These are phyloP conservation scores for Tylopilus sp. DNA, from an alignment of 768 basidiomycete genomes.

Conservation along the genomic window DNA sequence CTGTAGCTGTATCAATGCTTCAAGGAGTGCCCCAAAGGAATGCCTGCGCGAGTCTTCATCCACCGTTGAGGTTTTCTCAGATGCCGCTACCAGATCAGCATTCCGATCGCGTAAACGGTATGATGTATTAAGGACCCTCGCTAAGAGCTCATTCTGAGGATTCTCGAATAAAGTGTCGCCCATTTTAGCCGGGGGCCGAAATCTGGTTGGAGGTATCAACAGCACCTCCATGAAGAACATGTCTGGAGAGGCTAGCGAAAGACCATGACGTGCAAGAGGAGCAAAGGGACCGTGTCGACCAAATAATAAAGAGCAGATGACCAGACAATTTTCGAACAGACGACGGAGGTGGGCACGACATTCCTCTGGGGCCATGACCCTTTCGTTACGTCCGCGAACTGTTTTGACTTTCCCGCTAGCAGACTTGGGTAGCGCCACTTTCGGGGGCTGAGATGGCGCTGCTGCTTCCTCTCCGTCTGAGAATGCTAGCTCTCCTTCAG, in stretches of 20 bases:
- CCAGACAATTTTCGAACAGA: slow-evolving; percentile 77
- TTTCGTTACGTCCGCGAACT: slow-evolving; percentile 78
- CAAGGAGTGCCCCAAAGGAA: slow-evolving; percentile 67
- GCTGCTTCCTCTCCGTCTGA: slow-evolving; percentile 53
- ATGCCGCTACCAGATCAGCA: slow-evolving; percentile 55
- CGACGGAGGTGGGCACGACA: slow-evolving; percentile 90
- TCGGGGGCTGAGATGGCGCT: slow-evolving; percentile 26
- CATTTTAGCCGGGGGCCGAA: slow-evolving; percentile 91
- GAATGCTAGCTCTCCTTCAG: slow-evolving; percentile 43
- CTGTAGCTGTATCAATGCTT: slow-evolving; percentile 85
- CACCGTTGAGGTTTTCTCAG: slow-evolving; percentile 52
- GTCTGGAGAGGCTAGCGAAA: slow-evolving; percentile 77
- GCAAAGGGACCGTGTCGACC: slow-evolving; percentile 90
- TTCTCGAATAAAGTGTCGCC: slow-evolving; percentile 94
- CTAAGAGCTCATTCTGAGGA: slow-evolving; percentile 88
- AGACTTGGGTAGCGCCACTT: slow-evolving; percentile 54
- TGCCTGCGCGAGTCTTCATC: slow-evolving; percentile 52
- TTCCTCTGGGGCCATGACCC: slow-evolving; percentile 87
- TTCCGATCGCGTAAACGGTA: slow-evolving; percentile 80
- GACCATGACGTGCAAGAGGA: slow-evolving; percentile 51
- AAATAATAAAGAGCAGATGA: slow-evolving; percentile 85
- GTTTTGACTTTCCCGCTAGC: slow-evolving; percentile 79
- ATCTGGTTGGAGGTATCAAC: slow-evolving; percentile 90
- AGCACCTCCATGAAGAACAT: slow-evolving; percentile 97
- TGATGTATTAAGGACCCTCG: slow-evolving; percentile 75